Conservation (phyloP, 345 rosid genomes). For the Linum trigynum region DNA sequence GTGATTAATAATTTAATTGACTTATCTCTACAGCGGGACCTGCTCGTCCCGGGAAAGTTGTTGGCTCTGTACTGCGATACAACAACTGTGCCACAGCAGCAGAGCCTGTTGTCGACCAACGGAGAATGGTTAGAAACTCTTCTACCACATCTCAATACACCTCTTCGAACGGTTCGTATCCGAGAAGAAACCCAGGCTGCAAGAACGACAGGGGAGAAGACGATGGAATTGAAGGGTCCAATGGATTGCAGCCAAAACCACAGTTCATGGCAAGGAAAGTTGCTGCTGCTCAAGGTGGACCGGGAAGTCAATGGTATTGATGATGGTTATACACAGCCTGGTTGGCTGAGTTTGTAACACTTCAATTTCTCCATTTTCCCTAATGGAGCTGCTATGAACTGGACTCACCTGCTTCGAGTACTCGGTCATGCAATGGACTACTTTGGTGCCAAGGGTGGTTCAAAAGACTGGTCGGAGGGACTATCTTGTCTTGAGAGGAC, state of each 20-base stretch:
- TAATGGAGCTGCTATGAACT: constrained; percentile 9
- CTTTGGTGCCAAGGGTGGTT: neutral
- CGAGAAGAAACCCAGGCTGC: constrained; percentile 52
- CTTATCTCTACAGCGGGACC: constrained; percentile 40
- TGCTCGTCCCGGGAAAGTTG: constrained; percentile 83
- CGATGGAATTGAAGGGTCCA: constrained; percentile 51
- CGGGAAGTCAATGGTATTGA: constrained; percentile 70
- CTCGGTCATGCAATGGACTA: constrained; percentile 1
- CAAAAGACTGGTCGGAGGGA: constrained; percentile 1
- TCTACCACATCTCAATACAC: constrained; percentile 44
- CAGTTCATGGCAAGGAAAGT: constrained; percentile 75
- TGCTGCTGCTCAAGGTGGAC: constrained; percentile 69
- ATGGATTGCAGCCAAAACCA: constrained; percentile 67
- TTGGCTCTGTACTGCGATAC: constrained; percentile 70
- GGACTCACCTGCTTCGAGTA: constrained; percentile 7
- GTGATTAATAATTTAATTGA: neutral
- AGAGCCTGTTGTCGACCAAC: constrained; percentile 54
- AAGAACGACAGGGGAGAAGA: constrained; percentile 68
- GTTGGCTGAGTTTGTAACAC: neutral
- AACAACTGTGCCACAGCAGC: constrained; percentile 63
- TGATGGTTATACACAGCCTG: neutral
- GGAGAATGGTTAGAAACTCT: constrained; percentile 63
- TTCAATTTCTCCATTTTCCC: neutral
- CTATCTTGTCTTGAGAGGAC: neutral
- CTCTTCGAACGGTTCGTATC: constrained; percentile 37